Percentiles rank a stretch among this genome's conserved stretches.
Conservation (phyloP, 495 filamentous ascomycete genomes). For the Penicillium egyptiacum region DNA sequence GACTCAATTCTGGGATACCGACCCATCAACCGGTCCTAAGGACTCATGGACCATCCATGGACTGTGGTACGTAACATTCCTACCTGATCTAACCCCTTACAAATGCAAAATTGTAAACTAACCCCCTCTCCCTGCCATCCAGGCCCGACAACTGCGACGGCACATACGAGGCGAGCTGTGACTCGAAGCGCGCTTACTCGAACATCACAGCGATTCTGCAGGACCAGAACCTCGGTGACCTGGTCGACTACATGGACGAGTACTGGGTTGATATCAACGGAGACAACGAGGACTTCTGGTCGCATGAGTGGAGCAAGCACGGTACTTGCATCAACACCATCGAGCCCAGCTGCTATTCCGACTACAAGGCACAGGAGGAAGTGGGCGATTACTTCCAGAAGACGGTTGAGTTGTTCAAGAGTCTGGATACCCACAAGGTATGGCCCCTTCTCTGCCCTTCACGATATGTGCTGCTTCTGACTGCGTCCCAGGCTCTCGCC, state of each 20-base stretch:
- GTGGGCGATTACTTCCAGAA: slow-evolving; percentile 59
- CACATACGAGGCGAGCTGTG: slow-evolving; percentile 67
- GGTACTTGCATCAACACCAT: slow-evolving; percentile 64
- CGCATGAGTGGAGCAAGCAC: slow-evolving; percentile 83
- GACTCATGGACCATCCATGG: slow-evolving; percentile 84
- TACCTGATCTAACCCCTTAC: background rate
- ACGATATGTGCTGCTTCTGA: background rate
- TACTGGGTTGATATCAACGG: slow-evolving; percentile 67
- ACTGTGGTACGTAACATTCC: slow-evolving; percentile 52
- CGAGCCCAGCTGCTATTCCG: slow-evolving; percentile 67
- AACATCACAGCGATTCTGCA: slow-evolving; percentile 66
- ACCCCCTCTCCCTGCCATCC: slow-evolving; percentile 1
- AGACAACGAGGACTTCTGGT: slow-evolving; percentile 68
- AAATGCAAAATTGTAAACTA: background rate
- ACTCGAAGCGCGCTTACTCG: slow-evolving; percentile 59
- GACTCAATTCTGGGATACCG: slow-evolving; percentile 81
- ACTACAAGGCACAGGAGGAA: slow-evolving; percentile 60
- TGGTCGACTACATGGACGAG: slow-evolving; percentile 67
- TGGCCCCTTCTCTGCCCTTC: slow-evolving; percentile 3
- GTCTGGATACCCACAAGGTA: slow-evolving; percentile 60
- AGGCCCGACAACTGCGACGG: slow-evolving; percentile 81
- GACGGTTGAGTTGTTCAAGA: slow-evolving; percentile 59
- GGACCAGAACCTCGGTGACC: slow-evolving; percentile 52
- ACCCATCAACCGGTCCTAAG: slow-evolving; percentile 61
- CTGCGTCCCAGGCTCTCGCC: slow-evolving; percentile 48